Base-by-base conservation (phyloP, 2,329 filamentous ascomycete genomes). In the Bipolaris sorokiniana region DNA sequence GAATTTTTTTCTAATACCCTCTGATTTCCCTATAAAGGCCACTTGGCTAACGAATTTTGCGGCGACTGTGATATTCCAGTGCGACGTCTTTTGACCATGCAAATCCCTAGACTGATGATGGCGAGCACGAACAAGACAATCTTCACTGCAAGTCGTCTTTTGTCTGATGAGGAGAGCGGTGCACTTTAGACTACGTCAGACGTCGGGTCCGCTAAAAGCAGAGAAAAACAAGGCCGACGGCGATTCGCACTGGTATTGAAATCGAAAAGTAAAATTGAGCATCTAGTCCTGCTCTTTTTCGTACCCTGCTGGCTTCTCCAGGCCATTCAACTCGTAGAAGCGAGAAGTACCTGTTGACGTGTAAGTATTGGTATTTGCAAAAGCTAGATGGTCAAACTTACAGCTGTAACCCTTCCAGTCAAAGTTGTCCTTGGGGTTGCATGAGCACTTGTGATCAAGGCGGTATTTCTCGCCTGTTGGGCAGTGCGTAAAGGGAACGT, bases 341-440 rank as follows among this genome's bases (percentile, higher is more conserved):
- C 89, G 87, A 33, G 90, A 86, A 50, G 94, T 97, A 81, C 91
- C 91, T 94, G 53, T 91, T n/a, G n/a, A 16, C 15, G 9, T 49
- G 63, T 70, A 64, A 65, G 58, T 49, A 49, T n/a, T 11, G 10
- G 6, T 18, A 20, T 4, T 5, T 15, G 15, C 1, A 13, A 2
- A 11, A 31, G 5, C 1, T 9, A 2, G 9, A 1, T 3, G 36
- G 55, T 42, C 10, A 6, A 59, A 82, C 91, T 82, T 86, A 96
- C 93, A 98, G 76, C 92, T 97, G 77, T 97, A 98, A 50, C 91
- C 90, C 79, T 97, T 97, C 96, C 96, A 99, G 79, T 99, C 95
- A 83, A 99, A 99, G 82, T 99, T 99, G 58, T 98, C 91, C 72
- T 89, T 88, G 7, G 95, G 94, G 73, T 99, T 92, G 81, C 95